Base-by-base conservation (phyloP, 768 basidiomycete species). In the Auriculariales sp. region DNA sequence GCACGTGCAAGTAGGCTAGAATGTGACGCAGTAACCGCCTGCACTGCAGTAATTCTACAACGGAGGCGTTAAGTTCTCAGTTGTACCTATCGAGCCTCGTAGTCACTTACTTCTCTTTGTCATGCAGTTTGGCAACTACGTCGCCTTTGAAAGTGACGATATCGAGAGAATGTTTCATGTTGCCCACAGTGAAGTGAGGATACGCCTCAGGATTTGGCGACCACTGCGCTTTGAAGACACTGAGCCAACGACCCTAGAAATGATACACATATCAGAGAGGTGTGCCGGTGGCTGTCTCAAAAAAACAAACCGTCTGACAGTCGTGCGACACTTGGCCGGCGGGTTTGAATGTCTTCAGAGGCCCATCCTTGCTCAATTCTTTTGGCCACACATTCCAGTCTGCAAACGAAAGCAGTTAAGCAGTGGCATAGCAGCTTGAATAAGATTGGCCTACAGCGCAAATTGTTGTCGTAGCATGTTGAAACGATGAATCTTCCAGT, bases 11-110 rank as follows among this genome's bases (percentile, higher is more conserved):
- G 70, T 19, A 85, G 64, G 49, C 60, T 79, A 0, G 88, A 87
- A 61, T 90, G 88, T 12, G 83, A 86, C 56, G 81, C 84, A 6
- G 88, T 86, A n/a, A 90, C 88, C n/a, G 88, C 86, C 63, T 89
- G 88, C 3, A 82, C 81, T 1, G 88, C 87, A 19, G 82, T 76
- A 52, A 90, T 80, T 54, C 83, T 88, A 53, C 22, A 12, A 28
- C 28, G 30, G 7, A 17, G 24, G 14, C 29, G 49, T 49, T 10
- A 22, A 17, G 24, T 17, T 27, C 48, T 5, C 5, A 34, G 24
- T 19, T n/a, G 25, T 47, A 45, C 28, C n/a, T 19, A 29, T 22
- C 47, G n/a, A 31, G 29, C 7, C 12, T 10, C n/a, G 15, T 15
- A 17, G 50, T 10, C 36, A 55, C 72, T 34, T 58, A 84, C 83